A percentile compares a stretch with the other conserved stretches of the same genome.
Conservation (phyloP, 2,329 filamentous ascomycete species). For the Calonectria hongkongensis region DNA sequence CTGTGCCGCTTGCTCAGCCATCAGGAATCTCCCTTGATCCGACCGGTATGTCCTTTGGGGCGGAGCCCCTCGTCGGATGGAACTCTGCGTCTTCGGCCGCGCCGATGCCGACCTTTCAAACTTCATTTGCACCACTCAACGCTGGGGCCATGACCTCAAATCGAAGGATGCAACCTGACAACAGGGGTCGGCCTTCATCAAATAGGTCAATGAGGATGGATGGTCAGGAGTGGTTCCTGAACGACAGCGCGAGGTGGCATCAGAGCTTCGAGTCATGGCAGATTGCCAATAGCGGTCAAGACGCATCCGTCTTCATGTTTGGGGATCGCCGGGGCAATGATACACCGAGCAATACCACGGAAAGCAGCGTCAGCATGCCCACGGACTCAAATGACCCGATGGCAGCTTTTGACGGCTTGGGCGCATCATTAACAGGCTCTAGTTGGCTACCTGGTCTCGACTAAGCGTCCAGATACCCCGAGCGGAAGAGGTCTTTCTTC, state of each 20-base stretch:
- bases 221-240: constrained; percentile 74
- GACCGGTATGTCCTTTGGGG: constrained; percentile 47
- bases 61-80: constrained; percentile 56
- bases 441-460: constrained; percentile 62
- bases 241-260: constrained; percentile 75
- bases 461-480: constrained; percentile 44
- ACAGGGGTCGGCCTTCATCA: constrained; percentile 43
- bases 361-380: constrained; percentile 44
- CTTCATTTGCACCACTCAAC: constrained; percentile 47
- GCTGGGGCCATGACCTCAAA: constrained; percentile 40
- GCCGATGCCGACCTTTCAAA: constrained; percentile 44
- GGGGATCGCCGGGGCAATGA: constrained; percentile 47
- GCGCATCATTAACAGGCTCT: constrained; percentile 56
- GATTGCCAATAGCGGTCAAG: constrained; percentile 56
- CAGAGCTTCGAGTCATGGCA: constrained; percentile 75
- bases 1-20: constrained; percentile 43
- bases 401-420: constrained; percentile 58
- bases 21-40: constrained; percentile 49
- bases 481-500: constrained; percentile 1
- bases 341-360: constrained; percentile 45
- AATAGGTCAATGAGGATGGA: constrained; percentile 63
- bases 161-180: constrained; percentile 46
- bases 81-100: constrained; percentile 44
- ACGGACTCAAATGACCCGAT: constrained; percentile 50
- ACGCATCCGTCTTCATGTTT: constrained; percentile 57